Conservation (phyloP, 192 early-diverging fungal genomes). For the Helicostylum pulchrum region DNA sequence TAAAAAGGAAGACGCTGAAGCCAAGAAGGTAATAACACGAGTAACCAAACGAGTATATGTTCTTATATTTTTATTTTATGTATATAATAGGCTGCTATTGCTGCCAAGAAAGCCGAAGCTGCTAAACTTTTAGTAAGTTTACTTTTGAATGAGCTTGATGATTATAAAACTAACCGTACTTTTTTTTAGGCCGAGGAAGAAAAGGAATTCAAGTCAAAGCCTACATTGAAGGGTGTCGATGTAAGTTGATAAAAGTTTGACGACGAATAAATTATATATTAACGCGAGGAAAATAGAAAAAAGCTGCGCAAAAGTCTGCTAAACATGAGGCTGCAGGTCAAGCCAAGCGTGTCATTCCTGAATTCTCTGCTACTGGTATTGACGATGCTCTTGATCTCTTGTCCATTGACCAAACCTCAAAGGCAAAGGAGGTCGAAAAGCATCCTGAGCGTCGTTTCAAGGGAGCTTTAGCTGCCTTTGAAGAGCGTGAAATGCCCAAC, state of each 20-base stretch:
- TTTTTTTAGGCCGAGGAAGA: constrained; percentile 52
- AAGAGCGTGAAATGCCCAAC: constrained; percentile 67
- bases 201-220: constrained; percentile 38
- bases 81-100: constrained; percentile 38
- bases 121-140: constrained; percentile 43
- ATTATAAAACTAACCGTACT: neutral
- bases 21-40: constrained; percentile 42
- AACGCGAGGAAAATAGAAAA: constrained; percentile 40
- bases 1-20: constrained; percentile 60
- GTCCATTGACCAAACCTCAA: constrained; percentile 29
- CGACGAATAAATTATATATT: neutral
- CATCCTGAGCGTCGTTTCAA: constrained; percentile 88
- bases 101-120: constrained; percentile 53
- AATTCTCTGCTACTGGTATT: constrained; percentile 76
- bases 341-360: constrained; percentile 54
- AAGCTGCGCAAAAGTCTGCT: constrained; percentile 53
- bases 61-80: neutral
- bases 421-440: constrained; percentile 65
- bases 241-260: constrained; percentile 19
- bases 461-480: constrained; percentile 67
- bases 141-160: neutral
- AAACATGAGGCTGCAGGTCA: constrained; percentile 41
- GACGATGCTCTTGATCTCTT: constrained; percentile 85
- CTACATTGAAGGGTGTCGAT: constrained; percentile 51
- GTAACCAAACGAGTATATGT: neutral